These are phyloP conservation scores for Papiliotrema laurentii DNA, from an alignment of 1,284 basidiomycete species.

Conservation along the genomic window DNA sequence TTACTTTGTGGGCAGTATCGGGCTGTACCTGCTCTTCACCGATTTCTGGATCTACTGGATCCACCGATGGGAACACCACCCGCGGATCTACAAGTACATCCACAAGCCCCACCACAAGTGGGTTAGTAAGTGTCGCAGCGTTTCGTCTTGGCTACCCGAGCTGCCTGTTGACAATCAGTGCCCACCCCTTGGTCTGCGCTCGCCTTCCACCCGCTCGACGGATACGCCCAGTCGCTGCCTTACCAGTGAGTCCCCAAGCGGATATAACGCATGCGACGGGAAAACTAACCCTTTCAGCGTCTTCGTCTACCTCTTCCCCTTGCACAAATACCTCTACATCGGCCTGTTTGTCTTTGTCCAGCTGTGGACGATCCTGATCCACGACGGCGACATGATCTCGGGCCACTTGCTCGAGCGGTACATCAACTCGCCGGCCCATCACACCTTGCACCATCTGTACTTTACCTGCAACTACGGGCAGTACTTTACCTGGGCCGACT, in stretches of 20 bases:
- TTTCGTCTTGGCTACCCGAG: not conserved
- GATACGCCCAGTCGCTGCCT: constrained; percentile 87
- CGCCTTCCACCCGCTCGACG: constrained; percentile 95
- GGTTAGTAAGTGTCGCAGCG: constrained; percentile 64
- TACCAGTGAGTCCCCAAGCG: constrained; percentile 59
- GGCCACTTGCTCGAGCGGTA: constrained; percentile 78
- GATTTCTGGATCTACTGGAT: constrained; percentile 92
- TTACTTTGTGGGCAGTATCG: constrained; percentile 42
- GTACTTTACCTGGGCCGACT: constrained; percentile 97
- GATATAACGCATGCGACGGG: not conserved
- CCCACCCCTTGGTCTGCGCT: constrained; percentile 95
- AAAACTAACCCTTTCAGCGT: constrained; percentile 45
- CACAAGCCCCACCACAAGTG: constrained; percentile 99
- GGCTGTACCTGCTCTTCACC: constrained; percentile 81
- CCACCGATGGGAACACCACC: constrained; percentile 86
- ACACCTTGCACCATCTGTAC: constrained; percentile 92
- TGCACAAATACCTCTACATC: constrained; percentile 79
- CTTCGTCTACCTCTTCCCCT: constrained; percentile 85
- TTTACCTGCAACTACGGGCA: constrained; percentile 94
- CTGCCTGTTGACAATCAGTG: constrained; percentile 55
- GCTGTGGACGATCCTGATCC: constrained; percentile 90
- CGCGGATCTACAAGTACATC: constrained; percentile 78
- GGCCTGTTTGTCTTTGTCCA: constrained; percentile 82
- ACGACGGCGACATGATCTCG: constrained; percentile 99
- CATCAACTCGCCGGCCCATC: constrained; percentile 97